These are phyloP conservation scores for Collariella sp. DNA, from an alignment of 495 filamentous ascomycete species.

Conservation along the genomic window DNA sequence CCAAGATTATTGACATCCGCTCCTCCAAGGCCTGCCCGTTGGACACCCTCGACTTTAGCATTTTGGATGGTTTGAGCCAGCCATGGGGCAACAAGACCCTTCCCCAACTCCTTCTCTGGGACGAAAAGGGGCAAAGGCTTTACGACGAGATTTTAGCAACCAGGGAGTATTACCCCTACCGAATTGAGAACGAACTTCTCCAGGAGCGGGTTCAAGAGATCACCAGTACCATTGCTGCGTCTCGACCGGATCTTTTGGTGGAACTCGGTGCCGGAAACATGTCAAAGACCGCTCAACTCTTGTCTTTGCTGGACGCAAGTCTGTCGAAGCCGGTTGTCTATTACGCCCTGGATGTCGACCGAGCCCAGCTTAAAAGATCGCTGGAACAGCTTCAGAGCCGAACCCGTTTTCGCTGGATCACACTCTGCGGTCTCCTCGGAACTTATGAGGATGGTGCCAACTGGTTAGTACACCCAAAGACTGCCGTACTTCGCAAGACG, in stretches of 20 bases:
- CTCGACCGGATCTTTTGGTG: constrained; percentile 7
- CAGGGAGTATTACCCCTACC: constrained; percentile 12
- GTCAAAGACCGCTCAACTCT: constrained; percentile 7
- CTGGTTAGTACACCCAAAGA: constrained; percentile 1
- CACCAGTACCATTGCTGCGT: constrained; percentile 3
- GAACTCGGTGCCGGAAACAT: constrained; percentile 13
- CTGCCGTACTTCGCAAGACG: background rate
- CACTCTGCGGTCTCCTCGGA: constrained; percentile 4
- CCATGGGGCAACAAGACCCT: background rate
- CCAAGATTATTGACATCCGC: constrained; percentile 11
- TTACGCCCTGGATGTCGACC: constrained; percentile 16
- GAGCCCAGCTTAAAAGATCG: constrained; percentile 1
- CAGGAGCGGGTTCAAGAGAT: background rate
- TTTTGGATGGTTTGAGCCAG: constrained; percentile 2
- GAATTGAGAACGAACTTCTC: constrained; percentile 1
- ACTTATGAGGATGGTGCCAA: constrained; percentile 13
- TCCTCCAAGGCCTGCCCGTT: constrained; percentile 2
- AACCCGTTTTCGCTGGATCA: background rate
- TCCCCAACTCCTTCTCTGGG: constrained; percentile 12
- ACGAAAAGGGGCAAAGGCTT: constrained; percentile 12
- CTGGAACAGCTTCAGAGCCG: background rate
- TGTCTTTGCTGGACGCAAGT: background rate
- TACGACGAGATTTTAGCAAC: constrained; percentile 10
- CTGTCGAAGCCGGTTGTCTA: background rate
- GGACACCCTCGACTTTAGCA: constrained; percentile 4